Conservation (phyloP, 1,284 basidiomycete genomes). For the Cutaneotrichosporon cyanovorans region DNA sequence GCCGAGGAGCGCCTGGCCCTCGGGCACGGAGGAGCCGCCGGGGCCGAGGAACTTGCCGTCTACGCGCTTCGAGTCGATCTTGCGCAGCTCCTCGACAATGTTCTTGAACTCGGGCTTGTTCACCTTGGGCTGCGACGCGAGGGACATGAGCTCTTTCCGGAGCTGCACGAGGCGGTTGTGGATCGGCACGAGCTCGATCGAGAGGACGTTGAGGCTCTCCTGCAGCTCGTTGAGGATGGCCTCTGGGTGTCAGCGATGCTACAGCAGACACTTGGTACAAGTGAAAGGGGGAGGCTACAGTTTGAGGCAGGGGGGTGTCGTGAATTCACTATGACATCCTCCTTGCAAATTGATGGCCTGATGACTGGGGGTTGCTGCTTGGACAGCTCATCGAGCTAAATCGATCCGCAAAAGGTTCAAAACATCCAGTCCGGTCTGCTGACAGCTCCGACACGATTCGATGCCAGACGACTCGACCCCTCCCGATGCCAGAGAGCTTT, state of each 20-base stretch:
- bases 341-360: no score
- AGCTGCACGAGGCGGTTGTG: slow-evolving; percentile 83
- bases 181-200: slow-evolving; percentile 76
- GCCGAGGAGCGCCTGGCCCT: slow-evolving; percentile 67
- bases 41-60: slow-evolving; percentile 95
- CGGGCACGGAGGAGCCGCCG: slow-evolving; percentile 74
- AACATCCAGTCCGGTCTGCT: no score
- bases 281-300: no score
- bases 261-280: no score
- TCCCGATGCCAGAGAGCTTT: no score
- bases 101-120: slow-evolving; percentile 83
- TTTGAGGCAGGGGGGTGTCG: no score
- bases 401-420: no score
- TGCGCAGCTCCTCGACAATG: slow-evolving; percentile 83
- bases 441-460: no score
- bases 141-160: slow-evolving; percentile 77
- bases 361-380: no score
- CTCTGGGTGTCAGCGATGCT: slow-evolving; percentile 50
- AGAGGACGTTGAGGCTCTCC: slow-evolving; percentile 75
- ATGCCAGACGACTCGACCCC: no score
- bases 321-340: no score
- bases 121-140: slow-evolving; percentile 77
- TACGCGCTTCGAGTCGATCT: slow-evolving; percentile 88
- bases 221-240: slow-evolving; percentile 65
- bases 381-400: no score